A percentile compares a stretch with the other conserved stretches of the same genome.
Conservation (phyloP, 2,329 filamentous ascomycete genomes). For the Nemania sp. region DNA sequence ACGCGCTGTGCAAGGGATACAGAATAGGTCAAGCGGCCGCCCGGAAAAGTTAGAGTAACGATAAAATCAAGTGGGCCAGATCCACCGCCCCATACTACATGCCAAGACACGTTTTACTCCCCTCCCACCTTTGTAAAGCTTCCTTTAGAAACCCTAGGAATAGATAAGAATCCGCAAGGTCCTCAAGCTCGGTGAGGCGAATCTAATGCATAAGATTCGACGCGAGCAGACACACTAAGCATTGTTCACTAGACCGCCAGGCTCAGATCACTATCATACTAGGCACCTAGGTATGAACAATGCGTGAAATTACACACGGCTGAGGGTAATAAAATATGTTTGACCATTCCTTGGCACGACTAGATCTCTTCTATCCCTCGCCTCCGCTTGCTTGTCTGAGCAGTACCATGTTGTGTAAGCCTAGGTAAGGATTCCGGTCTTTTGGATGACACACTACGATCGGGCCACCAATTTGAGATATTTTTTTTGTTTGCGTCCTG, state of each 20-base stretch:
- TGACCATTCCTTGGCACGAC: not conserved
- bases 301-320: not conserved
- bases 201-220: not conserved
- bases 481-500: slow-evolving; percentile 16
- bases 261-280: too few species aligned
- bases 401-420: not conserved
- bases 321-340: not conserved
- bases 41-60: too few species aligned
- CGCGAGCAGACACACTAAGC: not conserved
- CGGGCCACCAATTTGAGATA: slow-evolving; percentile 17
- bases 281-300: too few species aligned
- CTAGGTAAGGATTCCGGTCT: not conserved
- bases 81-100: too few species aligned
- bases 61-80: too few species aligned
- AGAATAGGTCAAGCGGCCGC: too few species aligned
- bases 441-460: slow-evolving; percentile 10
- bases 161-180: slow-evolving; percentile 6
- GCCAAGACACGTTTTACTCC: too few species aligned
- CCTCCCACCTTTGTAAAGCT: too few species aligned
- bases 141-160: slow-evolving; percentile 10
- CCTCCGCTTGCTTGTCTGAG: not conserved
- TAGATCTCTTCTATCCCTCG: not conserved
- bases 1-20: too few species aligned
- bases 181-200: not conserved
- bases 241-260: too few species aligned